A percentile compares a stretch with the other conserved stretches of the same genome.
These are phyloP conservation scores for Blastocystis sp. DNA, from an alignment of 352 stramenopile genomes.

Conservation along the genomic window DNA sequence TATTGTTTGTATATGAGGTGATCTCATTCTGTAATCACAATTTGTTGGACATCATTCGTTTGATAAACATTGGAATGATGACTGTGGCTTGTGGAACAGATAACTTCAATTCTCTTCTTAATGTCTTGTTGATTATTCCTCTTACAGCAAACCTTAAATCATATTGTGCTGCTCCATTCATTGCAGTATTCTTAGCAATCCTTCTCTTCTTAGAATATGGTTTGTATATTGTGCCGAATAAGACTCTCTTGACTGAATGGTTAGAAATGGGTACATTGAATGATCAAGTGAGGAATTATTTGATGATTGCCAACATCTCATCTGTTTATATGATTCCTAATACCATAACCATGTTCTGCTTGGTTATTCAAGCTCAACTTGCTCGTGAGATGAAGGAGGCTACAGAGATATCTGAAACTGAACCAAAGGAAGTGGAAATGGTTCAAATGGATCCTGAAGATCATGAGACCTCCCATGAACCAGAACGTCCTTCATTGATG, in stretches of 20 bases:
- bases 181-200: slow-evolving; percentile 4
- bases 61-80: slow-evolving; percentile 60
- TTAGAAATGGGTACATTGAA: not conserved
- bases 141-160: slow-evolving; percentile 52
- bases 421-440: not conserved
- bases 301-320: slow-evolving; percentile 59
- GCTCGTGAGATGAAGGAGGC: not conserved
- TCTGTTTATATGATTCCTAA: slow-evolving; percentile 61
- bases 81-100: slow-evolving; percentile 48
- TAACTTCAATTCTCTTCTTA: slow-evolving; percentile 47
- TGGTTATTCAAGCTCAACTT: slow-evolving; percentile 34
- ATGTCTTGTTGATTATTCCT: slow-evolving; percentile 51
- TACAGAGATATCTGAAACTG: not conserved
- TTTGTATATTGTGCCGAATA: slow-evolving; percentile 46
- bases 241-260: not conserved
- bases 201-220: slow-evolving; percentile 50
- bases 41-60: slow-evolving; percentile 32
- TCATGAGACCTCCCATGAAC: not conserved
- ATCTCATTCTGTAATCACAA: slow-evolving; percentile 33
- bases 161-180: slow-evolving; percentile 10
- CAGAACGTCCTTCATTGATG: not conserved
- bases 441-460: not conserved
- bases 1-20: slow-evolving; percentile 26
- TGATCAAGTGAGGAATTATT: slow-evolving; percentile 27
- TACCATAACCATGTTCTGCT: slow-evolving; percentile 43